Evolutionary conservation across 2,329 filamentous ascomycete species (phyloP), one percentile per base, ranked within the genome.

Genomic region (Diaporthe amygdali): DNA sequence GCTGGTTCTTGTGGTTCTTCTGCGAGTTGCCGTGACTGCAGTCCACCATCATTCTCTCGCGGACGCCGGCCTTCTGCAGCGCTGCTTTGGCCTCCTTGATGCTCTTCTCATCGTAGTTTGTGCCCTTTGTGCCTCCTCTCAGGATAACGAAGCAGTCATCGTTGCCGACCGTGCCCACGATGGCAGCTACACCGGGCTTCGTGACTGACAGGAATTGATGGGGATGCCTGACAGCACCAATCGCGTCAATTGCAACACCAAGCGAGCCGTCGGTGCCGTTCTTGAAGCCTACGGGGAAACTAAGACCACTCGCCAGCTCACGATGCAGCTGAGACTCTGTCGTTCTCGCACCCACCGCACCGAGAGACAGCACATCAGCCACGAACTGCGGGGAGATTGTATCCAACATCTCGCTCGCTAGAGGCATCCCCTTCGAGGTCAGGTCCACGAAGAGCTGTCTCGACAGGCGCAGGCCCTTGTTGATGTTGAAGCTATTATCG

Each of bases 281-380:
- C 90, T 99, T 99, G 93, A 99, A 99, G 66, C 96, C 96, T 14
- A 99, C 95, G 2, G 96, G 96, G 92, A 98, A 98, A 76, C 93
- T 97, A 44, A 98, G 87, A 79, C 96, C 96, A 67, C 93, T 96
- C 27, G 96, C 96, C 74, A 99, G 86, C 84, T 99, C 96, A 70
- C 96, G 92, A 83, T 99, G 96, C 74, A 98, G 88, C 85, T 99
- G 96, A 66, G 92, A 95, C 85, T 99, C 96, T 2, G 96, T 98
- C 25, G 96, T 99, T 73, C 96, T 90, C n/a, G 96, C 96, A 70
- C 96, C 96, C 76, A 99, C 92, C 34, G 96, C 96, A 70, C 96
- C 96, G 15, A 97, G 92, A 46, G 94, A 97, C 76, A 98, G 88
- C 78, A 97, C 84, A 82, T 99, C 96, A 66, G 96, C 95, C 64